Conservation (phyloP, 352 stramenopile genomes). For the Salisapilia sapeloensis region DNA sequence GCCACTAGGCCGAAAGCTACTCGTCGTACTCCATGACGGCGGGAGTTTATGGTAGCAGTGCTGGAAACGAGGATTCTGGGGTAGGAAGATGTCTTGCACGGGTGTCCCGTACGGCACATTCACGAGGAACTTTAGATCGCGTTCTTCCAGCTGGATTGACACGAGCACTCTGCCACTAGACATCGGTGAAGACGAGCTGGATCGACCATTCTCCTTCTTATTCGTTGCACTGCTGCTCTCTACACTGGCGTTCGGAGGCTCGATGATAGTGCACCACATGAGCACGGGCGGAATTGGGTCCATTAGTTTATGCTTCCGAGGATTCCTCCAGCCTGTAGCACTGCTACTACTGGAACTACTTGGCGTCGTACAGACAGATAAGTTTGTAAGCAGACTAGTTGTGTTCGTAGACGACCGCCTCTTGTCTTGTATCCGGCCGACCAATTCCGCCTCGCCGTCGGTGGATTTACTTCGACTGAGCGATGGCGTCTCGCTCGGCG, state of each 20-base stretch:
- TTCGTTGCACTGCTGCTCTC: slow-evolving; percentile 1
- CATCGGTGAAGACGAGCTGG: too few species aligned
- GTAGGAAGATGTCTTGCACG: slow-evolving; percentile 65
- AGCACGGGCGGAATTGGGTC: slow-evolving; percentile 31
- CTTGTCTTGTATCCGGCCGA: too few species aligned
- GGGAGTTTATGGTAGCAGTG: slow-evolving; percentile 59
- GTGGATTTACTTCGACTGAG: too few species aligned
- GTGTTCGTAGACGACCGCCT: too few species aligned
- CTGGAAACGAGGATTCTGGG: slow-evolving; percentile 66
- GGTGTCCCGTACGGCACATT: slow-evolving; percentile 52
- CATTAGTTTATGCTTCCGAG: slow-evolving; percentile 4
- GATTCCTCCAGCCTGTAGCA: too few species aligned
- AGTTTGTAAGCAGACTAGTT: too few species aligned
- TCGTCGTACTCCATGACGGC: slow-evolving; percentile 53
- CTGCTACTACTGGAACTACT: too few species aligned
- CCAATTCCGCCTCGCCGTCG: too few species aligned
- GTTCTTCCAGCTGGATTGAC: slow-evolving; percentile 58
- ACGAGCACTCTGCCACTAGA: slow-evolving; percentile 49
- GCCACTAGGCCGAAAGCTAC: slow-evolving; percentile 45
- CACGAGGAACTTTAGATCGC: slow-evolving; percentile 38
- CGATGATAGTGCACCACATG: slow-evolving; percentile 59
- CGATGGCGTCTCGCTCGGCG: too few species aligned
- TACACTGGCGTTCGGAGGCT: slow-evolving; percentile 25
- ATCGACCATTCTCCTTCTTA: too few species aligned
- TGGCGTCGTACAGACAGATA: too few species aligned